Conservation (phyloP, 2,329 filamentous ascomycete species). For the Paecilomyces sp. region DNA sequence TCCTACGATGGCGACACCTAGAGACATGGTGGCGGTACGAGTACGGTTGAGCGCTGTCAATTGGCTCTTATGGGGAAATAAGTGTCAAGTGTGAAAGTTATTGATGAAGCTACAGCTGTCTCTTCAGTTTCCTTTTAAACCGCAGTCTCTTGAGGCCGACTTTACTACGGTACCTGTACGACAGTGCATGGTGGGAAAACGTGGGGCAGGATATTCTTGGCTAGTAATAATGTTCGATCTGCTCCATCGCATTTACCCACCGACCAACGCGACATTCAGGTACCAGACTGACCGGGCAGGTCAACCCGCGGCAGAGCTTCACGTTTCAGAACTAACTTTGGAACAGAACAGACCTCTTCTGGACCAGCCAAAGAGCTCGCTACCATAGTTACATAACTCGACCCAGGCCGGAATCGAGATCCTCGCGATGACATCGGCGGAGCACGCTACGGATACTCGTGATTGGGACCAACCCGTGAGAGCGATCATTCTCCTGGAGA, state of each 20-base stretch:
- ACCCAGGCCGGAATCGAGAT: not conserved
- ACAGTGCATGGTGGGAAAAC: not conserved
- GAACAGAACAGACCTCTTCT: not conserved
- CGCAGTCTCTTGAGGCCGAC: not conserved
- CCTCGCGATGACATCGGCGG: not conserved
- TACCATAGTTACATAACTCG: not conserved
- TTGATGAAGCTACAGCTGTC: not conserved
- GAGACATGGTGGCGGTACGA: conserved; percentile 19
- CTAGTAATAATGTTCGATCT: not conserved
- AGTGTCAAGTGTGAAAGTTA: not conserved
- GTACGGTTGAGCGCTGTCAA: not conserved
- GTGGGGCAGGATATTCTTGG: not conserved
- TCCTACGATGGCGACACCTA: conserved; percentile 48
- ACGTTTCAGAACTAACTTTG: not conserved
- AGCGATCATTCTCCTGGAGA: not conserved
- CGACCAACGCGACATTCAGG: not conserved
- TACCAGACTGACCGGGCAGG: not conserved
- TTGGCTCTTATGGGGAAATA: not conserved
- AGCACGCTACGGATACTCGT: not conserved
- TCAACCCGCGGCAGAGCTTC: not conserved
- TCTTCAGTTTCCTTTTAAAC: not conserved
- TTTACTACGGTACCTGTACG: not conserved
- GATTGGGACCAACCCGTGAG: not conserved
- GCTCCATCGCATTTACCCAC: not conserved
- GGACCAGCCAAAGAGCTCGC: no score